Evolutionary conservation across 2,329 filamentous ascomycete species (phyloP).

Genomic region (Penicillium sp.): DNA sequence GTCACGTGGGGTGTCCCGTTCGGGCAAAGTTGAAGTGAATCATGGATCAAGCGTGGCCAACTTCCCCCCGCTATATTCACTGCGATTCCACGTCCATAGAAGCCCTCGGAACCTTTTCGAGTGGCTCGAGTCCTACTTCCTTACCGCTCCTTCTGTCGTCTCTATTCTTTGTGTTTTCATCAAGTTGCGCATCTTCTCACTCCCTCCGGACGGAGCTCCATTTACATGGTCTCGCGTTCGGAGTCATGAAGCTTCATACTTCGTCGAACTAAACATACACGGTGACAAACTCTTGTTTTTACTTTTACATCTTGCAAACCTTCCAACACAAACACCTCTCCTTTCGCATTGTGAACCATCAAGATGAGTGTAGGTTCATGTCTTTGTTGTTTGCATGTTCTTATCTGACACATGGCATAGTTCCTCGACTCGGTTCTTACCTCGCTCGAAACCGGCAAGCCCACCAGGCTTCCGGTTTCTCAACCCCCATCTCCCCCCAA

Average conservation of each 20-base stretch:
- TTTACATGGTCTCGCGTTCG: conserved; percentile 27
- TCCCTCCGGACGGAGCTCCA: conserved; percentile 9
- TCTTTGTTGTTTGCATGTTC: background rate
- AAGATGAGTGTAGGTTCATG: conserved; percentile 41
- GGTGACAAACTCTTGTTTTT: conserved; percentile 5
- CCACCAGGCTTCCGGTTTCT: conserved; percentile 28
- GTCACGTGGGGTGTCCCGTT: conserved; percentile 27
- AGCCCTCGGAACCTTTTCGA: background rate
- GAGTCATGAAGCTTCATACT: conserved; percentile 40
- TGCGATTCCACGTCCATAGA: background rate
- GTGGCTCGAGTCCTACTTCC: background rate
- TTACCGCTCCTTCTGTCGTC: too few species aligned
- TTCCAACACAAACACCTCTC: background rate
- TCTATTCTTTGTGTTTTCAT: background rate
- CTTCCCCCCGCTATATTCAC: conserved; percentile 10
- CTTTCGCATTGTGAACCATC: background rate
- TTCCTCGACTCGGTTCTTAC: conserved; percentile 54
- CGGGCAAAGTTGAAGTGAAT: conserved; percentile 9
- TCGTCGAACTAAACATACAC: conserved; percentile 33
- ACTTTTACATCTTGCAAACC: conserved; percentile 16
- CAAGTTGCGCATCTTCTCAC: background rate
- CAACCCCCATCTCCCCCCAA: conserved; percentile 25
- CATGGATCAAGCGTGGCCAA: conserved; percentile 13
- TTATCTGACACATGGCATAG: conserved; percentile 33
- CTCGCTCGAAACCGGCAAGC: conserved; percentile 48